A percentile compares a stretch with the other conserved stretches of the same genome.
Conservation (phyloP, 352 stramenopile species). For the Phytopythium delawarense region DNA sequence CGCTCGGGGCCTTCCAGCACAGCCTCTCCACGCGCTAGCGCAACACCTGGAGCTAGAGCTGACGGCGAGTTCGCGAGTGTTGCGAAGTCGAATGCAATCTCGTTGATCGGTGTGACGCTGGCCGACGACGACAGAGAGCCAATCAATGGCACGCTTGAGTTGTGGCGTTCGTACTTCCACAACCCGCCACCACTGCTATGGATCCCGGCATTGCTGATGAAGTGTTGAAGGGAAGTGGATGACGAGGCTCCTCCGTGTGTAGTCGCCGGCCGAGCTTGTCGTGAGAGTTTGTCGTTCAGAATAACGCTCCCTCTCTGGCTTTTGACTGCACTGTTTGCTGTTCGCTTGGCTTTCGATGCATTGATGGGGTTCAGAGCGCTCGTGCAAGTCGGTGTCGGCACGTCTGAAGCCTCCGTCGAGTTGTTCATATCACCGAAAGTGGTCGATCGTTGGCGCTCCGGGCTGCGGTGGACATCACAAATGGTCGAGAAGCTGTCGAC, state of each 20-base stretch:
- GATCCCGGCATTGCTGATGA: constrained; percentile 8
- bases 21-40: constrained; percentile 35
- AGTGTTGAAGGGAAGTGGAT: constrained; percentile 8
- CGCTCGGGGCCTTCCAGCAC: constrained; percentile 36
- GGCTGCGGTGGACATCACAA: constrained; percentile 7
- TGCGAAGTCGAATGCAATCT: constrained; percentile 7
- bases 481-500: constrained; percentile 42
- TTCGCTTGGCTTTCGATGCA: background rate
- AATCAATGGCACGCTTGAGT: background rate
- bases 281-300: constrained; percentile 23
- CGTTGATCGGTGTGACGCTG: constrained; percentile 1
- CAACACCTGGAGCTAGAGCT: constrained; percentile 33
- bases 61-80: background rate
- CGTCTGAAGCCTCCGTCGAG: background rate
- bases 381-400: background rate
- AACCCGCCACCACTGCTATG: constrained; percentile 12
- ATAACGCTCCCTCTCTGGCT: constrained; percentile 5
- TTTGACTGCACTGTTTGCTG: background rate
- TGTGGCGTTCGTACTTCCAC: constrained; percentile 23
- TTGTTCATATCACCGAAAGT: background rate
- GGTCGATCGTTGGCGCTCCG: background rate
- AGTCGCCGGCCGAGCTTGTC: constrained; percentile 10
- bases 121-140: background rate
- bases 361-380: background rate
- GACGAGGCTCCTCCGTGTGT: background rate